A percentile compares a stretch with the other conserved stretches of the same genome.
Conservation (phyloP, 192 early-diverging fungal species). For the Dissophora ornata region DNA sequence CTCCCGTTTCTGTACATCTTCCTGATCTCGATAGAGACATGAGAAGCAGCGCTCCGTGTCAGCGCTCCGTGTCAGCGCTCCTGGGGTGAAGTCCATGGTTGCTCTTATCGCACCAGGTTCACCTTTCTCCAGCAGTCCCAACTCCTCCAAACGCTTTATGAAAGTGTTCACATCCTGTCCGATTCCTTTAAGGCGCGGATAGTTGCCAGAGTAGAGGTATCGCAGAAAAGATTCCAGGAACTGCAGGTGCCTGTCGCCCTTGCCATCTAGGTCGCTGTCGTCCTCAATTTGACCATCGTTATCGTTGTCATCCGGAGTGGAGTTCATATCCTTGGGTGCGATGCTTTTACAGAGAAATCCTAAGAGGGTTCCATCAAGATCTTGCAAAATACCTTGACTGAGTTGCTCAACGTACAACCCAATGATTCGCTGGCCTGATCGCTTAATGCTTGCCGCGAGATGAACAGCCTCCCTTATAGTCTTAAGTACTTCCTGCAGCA, state of each 20-base stretch:
- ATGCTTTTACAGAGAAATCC: neutral
- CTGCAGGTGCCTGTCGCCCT: neutral
- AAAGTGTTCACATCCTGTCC: neutral
- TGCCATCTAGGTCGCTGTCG: neutral
- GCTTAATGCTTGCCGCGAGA: too few species aligned
- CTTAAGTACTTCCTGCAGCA: too few species aligned
- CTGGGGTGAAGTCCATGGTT: neutral
- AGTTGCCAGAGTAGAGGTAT: too few species aligned
- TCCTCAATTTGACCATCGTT: neutral
- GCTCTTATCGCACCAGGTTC: too few species aligned
- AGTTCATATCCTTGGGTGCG: neutral
- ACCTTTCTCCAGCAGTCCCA: neutral
- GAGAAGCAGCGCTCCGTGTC: neutral
- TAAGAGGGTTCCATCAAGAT: neutral
- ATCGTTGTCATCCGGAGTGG: neutral
- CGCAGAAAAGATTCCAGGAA: too few species aligned
- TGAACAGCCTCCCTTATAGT: too few species aligned
- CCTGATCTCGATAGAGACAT: neutral
- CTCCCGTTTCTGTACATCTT: neutral
- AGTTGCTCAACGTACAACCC: too few species aligned
- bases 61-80: neutral
- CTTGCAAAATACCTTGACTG: too few species aligned
- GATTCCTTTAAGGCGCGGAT: too few species aligned
- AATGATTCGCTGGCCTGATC: too few species aligned
- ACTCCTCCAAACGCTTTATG: slow-evolving; percentile 3